These are phyloP conservation scores for Cladosporium colombiae DNA, from an alignment of 2,329 filamentous ascomycete species.

Conservation along the genomic window DNA sequence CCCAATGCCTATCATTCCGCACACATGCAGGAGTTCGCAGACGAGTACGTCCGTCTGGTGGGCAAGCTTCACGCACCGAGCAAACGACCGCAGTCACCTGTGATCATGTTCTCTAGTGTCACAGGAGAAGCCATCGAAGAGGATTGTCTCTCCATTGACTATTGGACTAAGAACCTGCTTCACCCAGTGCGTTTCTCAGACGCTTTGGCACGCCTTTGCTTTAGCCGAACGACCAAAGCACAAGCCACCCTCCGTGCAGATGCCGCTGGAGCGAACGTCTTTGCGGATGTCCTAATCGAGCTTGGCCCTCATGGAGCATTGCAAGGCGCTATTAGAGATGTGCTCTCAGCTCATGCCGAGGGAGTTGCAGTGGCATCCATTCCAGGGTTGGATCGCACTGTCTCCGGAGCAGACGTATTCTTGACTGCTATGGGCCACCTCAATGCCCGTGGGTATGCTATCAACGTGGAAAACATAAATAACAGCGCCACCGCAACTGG, in stretches of 20 bases:
- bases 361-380: background rate
- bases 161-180: constrained; percentile 13
- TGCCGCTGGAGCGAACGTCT: background rate
- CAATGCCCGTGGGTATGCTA: background rate
- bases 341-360: constrained; percentile 1
- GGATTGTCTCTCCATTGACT: constrained; percentile 7
- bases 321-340: constrained; percentile 1
- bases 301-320: constrained; percentile 13
- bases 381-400: background rate
- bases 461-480: background rate
- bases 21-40: constrained; percentile 32
- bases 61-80: background rate
- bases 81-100: background rate
- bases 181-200: constrained; percentile 10
- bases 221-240: background rate
- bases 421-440: background rate
- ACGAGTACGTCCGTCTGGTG: constrained; percentile 1
- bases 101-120: constrained; percentile 7
- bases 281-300: constrained; percentile 10
- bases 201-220: background rate
- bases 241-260: constrained; percentile 18
- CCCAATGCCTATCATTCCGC: constrained; percentile 48
- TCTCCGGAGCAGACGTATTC: background rate
- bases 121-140: background rate
- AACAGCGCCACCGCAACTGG: background rate